Evolutionary conservation across 441 rosid genomes (phyloP).

Genomic region (Gossypium gossypioides): DNA sequence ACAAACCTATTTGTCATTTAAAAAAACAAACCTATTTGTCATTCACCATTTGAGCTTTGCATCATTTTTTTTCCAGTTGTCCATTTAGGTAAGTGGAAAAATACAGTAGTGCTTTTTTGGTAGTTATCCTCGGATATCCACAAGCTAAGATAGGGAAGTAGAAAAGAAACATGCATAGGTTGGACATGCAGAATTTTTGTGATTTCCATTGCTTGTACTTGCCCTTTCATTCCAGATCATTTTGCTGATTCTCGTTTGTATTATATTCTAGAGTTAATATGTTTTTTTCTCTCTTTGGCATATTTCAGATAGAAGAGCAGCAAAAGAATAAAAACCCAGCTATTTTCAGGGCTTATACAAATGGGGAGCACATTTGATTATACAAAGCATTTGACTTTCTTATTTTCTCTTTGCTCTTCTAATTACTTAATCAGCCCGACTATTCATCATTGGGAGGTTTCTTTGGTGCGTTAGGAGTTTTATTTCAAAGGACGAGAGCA

Average conservation of each 20-base stretch:
- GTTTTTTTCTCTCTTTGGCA: not conserved
- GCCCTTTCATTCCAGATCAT: not conserved
- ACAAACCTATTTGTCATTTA: not conserved
- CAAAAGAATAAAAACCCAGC: slow-evolving; percentile 6
- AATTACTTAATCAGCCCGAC: slow-evolving; percentile 3
- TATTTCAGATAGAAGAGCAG: slow-evolving; percentile 24
- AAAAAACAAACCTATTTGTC: not conserved
- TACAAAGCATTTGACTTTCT: not conserved
- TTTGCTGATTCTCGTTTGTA: not conserved
- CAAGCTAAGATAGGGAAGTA: no score
- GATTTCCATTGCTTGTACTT: not conserved
- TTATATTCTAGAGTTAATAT: not conserved
- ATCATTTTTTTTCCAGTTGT: not conserved
- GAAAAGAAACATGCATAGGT: no score
- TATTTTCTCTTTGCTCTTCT: not conserved
- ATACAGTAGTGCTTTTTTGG: not conserved
- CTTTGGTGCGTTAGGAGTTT: not conserved
- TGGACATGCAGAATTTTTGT: no score
- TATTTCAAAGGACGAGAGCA: slow-evolving; percentile 11
- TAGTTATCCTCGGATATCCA: not conserved
- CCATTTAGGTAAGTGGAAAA: not conserved
- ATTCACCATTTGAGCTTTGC: not conserved
- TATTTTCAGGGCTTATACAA: not conserved
- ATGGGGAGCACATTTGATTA: not conserved
- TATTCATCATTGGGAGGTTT: not conserved